Percentiles rank a stretch among this genome's conserved stretches.
Evolutionary conservation across 2,329 filamentous ascomycete genomes (phyloP).

Genomic region (Apiospora rasikravindrae): DNA sequence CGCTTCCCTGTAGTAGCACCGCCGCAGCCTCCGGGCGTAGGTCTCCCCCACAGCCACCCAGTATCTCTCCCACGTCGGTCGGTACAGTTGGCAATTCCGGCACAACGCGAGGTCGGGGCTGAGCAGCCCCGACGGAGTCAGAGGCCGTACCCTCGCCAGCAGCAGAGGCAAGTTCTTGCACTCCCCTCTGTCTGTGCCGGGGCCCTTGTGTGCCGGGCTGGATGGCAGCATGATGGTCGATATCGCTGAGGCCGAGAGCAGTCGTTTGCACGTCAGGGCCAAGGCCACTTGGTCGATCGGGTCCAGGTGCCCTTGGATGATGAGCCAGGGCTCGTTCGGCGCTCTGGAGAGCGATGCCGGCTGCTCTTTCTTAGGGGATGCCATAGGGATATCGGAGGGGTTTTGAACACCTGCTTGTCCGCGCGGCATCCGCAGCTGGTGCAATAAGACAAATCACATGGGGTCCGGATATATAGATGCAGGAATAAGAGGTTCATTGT

Average conservation of each 20-base stretch:
- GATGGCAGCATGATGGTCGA: not conserved
- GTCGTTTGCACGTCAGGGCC: not conserved
- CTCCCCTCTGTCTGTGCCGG: fast-evolving
- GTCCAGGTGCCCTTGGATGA: not conserved
- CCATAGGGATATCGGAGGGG: too few species aligned
- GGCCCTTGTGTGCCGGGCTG: not conserved
- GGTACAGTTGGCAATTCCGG: not conserved
- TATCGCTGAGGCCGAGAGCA: not conserved
- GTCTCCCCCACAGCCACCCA: not conserved
- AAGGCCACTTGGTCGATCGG: not conserved
- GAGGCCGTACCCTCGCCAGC: not conserved
- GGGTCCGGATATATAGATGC: too few species aligned
- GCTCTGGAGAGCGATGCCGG: not conserved
- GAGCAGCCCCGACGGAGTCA: too few species aligned
- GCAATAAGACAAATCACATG: too few species aligned
- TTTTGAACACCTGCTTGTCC: not conserved
- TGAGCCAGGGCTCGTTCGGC: not conserved
- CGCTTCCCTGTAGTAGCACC: not conserved
- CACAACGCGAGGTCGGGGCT: not conserved
- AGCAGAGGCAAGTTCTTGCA: not conserved
- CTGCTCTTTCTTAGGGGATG: not conserved
- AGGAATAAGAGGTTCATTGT: too few species aligned
- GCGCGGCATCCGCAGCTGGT: too few species aligned
- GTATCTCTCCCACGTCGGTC: not conserved
- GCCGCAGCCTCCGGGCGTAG: not conserved